Evolutionary conservation across 2,329 filamentous ascomycete species (phyloP).

Genomic region (Fusarium nurragi): DNA sequence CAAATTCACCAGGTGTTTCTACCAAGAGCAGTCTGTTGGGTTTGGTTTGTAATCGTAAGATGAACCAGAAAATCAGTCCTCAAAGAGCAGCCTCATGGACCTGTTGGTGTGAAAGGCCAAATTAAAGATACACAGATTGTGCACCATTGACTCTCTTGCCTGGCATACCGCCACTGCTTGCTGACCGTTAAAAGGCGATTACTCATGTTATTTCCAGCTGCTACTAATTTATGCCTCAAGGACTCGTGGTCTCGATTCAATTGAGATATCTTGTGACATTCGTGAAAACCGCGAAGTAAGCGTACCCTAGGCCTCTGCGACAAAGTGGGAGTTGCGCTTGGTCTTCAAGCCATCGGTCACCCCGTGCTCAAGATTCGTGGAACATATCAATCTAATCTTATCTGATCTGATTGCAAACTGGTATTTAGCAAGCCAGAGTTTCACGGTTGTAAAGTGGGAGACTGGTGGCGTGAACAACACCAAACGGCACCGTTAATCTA

Average conservation of each 20-base stretch:
- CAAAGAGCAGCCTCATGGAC: too few relatives aligned
- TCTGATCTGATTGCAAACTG: constrained; percentile 7
- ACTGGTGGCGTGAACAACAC: not conserved
- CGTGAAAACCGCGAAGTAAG: not conserved
- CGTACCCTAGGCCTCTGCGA: not conserved
- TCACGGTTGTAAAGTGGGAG: not conserved
- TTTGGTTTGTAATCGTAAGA: too few relatives aligned
- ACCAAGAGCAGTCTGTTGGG: too few relatives aligned
- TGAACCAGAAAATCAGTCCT: too few relatives aligned
- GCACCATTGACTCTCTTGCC: too few relatives aligned
- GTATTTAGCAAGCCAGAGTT: not conserved
- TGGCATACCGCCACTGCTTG: too few relatives aligned
- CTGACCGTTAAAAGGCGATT: too few relatives aligned
- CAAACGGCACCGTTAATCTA: not conserved
- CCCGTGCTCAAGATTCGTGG: not conserved
- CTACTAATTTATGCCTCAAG: not conserved
- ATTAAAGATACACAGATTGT: too few relatives aligned
- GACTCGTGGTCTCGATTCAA: not conserved
- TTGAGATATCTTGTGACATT: not conserved
- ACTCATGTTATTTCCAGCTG: not conserved
- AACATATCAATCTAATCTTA: constrained; percentile 21
- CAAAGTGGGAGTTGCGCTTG: accelerated
- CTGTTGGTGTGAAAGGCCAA: too few relatives aligned
- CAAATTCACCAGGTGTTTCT: too few relatives aligned
- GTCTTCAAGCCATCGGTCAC: not conserved